Base-by-base conservation (phyloP, 169 alveolate species). In the Eimeria falciformis region DNA sequence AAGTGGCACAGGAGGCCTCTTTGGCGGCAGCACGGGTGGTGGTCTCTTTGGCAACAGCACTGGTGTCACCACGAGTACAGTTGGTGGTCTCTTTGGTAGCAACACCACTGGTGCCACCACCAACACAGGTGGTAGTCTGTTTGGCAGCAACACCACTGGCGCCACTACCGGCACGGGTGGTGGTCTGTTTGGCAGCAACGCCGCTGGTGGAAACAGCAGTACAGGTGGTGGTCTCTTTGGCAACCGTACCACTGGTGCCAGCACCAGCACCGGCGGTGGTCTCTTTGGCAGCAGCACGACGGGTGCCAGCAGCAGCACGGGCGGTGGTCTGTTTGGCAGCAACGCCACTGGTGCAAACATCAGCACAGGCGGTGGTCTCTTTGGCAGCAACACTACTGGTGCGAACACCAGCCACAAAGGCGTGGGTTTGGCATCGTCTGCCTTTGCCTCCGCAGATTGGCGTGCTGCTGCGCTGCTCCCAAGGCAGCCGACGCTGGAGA, bases 391-490 rank as follows among this genome's bases (percentile, higher is more conserved):
- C 46, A 23, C 17, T 45, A 23, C 27, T 53, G 47, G 86, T 68
- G 47, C 68, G n/a, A 46, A n/a, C 69, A 46, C 68, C 86, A 77
- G 56, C 86, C 23, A 23, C 23, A 77, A 77, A 29, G 68, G 50
- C 3, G 37, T 43, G 7, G 47, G 43, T 29, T 46, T 77, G 25
- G 47, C 68, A 43, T 23, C 68, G 0, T 43, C 86, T 27, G 86
- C 86, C 33, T 77, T 77, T 25, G 37, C 27, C n/a, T 2, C 65
- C 2, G 86, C 47, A 46, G 86, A 77, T 45, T 77, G 86, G 86
- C 86, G 86, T 77, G 68, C 62, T 23, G 86, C 86, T 77, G 86
- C 68, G 3, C 66, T 77, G 86, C 86, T 77, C 68, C 86, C 86
- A 43, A 50, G 86, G 27, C 86, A 77, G 69, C 86, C 86, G 12